Conservation (phyloP, 1,139 yeast species). For the Saccharomyces hybrid region DNA sequence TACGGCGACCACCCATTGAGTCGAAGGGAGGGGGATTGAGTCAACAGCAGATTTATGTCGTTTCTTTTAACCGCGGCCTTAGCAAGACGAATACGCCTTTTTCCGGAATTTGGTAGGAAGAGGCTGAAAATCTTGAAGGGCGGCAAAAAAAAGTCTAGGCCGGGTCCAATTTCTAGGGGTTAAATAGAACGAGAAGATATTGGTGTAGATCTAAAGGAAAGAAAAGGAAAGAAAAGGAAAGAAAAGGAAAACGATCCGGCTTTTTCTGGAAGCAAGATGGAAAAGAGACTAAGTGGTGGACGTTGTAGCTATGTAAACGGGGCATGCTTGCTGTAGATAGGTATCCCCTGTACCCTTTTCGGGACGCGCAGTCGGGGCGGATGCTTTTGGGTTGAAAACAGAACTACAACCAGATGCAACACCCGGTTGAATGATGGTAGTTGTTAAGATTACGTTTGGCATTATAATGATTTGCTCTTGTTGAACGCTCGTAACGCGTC, state of each 20-base stretch:
- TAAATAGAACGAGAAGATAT: not conserved
- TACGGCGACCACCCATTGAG: too few relatives aligned
- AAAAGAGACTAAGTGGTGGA: not conserved
- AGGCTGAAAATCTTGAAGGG: not conserved
- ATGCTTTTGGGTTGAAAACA: too few relatives aligned
- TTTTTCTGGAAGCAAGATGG: not conserved
- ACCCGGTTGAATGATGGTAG: not conserved
- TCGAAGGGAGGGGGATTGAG: too few relatives aligned
- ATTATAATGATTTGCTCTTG: too few relatives aligned
- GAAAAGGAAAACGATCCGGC: not conserved
- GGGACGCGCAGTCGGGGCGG: not conserved
- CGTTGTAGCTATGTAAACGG: not conserved
- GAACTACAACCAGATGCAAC: too few relatives aligned
- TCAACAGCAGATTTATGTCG: not conserved
- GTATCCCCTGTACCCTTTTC: not conserved
- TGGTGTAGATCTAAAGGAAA: not conserved
- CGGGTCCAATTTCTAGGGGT: not conserved
- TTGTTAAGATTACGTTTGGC: not conserved
- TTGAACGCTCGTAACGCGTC: too few relatives aligned
- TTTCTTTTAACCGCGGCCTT: not conserved
- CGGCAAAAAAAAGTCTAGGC: not conserved
- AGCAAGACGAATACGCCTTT: not conserved
- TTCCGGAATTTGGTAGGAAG: not conserved
- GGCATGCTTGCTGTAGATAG: not conserved
- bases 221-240: not conserved